Evolutionary conservation across 768 basidiomycete species (phyloP).

Genomic region (Lentinula raphanica): DNA sequence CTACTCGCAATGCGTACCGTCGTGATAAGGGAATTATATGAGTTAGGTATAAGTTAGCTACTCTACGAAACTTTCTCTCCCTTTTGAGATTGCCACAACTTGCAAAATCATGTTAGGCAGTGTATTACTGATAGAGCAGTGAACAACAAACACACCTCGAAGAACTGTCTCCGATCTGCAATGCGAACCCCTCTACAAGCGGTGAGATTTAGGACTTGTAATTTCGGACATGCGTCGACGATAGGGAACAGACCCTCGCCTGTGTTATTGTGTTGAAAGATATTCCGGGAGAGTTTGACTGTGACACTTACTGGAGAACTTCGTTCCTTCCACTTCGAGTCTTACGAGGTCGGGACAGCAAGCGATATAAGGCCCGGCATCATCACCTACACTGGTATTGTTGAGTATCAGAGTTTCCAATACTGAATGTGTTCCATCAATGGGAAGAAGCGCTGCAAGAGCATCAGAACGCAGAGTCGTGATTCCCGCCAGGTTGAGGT

Average conservation of each 20-base stretch:
- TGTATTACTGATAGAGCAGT: background rate
- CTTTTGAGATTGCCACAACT: conserved; percentile 15
- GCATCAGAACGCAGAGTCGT: conserved; percentile 44
- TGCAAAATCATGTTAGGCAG: conserved; percentile 10
- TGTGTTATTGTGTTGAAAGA: conserved; percentile 18
- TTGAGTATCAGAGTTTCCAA: conserved; percentile 50
- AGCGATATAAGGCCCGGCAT: conserved; percentile 46
- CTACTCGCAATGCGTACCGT: conserved; percentile 23
- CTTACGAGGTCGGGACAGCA: conserved; percentile 42
- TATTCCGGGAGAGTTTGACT: background rate
- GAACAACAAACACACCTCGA: conserved; percentile 40
- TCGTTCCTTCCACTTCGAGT: conserved; percentile 54
- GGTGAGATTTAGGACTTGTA: conserved; percentile 57
- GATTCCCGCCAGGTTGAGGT: conserved; percentile 55
- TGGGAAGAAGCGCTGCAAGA: conserved; percentile 43
- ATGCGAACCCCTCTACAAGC: conserved; percentile 61
- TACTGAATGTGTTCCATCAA: conserved; percentile 26
- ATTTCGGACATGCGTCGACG: conserved; percentile 48
- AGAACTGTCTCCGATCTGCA: conserved; percentile 57
- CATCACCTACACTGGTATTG: conserved; percentile 58
- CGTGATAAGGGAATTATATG: background rate
- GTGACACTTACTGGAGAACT: conserved; percentile 45
- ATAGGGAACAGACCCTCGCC: conserved; percentile 51
- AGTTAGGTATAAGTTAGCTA: background rate
- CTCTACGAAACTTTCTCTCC: background rate